These are phyloP conservation scores for Fusarium dlaminii DNA, from an alignment of 2,329 filamentous ascomycete species.

Conservation along the genomic window DNA sequence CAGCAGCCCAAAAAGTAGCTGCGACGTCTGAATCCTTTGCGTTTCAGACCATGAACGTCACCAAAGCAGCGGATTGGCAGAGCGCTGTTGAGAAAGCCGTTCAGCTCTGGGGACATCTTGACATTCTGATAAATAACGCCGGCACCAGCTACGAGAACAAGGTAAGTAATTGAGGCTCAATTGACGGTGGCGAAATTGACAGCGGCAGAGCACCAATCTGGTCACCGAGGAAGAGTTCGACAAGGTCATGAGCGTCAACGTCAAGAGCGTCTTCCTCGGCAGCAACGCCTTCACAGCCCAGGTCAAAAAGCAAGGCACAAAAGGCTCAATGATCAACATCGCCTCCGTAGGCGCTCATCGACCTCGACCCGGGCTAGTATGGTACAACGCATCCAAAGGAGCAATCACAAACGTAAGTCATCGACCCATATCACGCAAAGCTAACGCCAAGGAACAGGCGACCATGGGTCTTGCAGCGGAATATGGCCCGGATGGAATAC, in stretches of 20 bases:
- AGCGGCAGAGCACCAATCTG: not conserved
- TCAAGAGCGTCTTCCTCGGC: not conserved
- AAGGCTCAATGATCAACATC: slow-evolving; percentile 24
- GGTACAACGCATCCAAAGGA: slow-evolving; percentile 77
- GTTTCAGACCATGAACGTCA: slow-evolving; percentile 7
- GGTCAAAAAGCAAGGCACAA: not conserved
- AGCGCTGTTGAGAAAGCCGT: not conserved
- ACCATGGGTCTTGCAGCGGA: slow-evolving; percentile 72
- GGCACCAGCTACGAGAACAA: slow-evolving; percentile 16
- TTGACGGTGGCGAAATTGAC: fast-evolving
- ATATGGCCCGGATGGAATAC: slow-evolving; percentile 76
- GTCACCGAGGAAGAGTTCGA: slow-evolving; percentile 8
- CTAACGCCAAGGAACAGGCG: slow-evolving; percentile 38
- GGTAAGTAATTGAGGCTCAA: not conserved
- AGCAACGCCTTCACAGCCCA: slow-evolving; percentile 5
- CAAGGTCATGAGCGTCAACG: slow-evolving; percentile 10
- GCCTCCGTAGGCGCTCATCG: slow-evolving; percentile 42
- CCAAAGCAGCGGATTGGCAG: not conserved
- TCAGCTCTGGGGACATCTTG: not conserved
- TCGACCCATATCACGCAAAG: not conserved
- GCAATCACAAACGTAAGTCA: slow-evolving; percentile 65
- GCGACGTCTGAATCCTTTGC: not conserved
- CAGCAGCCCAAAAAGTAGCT: not conserved
- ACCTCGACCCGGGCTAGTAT: slow-evolving; percentile 70
- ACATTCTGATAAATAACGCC: slow-evolving; percentile 13